These are phyloP conservation scores for Prunus yedoensis DNA, from an alignment of 331 rosid genomes.

Conservation along the genomic window DNA sequence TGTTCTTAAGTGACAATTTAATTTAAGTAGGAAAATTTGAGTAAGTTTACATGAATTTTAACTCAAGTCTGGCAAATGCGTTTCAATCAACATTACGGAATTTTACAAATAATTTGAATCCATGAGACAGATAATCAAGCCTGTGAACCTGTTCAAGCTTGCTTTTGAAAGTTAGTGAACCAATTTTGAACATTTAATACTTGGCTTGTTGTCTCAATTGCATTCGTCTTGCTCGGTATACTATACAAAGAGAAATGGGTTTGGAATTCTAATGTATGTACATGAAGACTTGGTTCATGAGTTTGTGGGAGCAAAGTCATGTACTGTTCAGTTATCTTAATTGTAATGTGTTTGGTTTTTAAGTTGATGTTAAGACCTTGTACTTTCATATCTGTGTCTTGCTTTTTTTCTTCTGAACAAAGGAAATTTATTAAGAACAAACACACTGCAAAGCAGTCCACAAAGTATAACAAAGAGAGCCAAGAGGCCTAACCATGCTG, in stretches of 20 bases:
- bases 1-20: background rate
- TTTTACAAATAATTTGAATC: background rate
- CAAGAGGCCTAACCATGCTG: background rate
- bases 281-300: slow-evolving; percentile 2
- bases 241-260: background rate
- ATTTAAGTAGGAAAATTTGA: background rate
- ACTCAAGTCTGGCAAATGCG: background rate
- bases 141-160: background rate
- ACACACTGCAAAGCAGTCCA: background rate
- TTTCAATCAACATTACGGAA: background rate
- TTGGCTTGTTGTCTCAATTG: background rate
- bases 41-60: background rate
- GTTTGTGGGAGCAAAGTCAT: background rate
- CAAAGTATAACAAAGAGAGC: background rate
- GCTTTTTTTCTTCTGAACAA: background rate
- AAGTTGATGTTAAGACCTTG: background rate
- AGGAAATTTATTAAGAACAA: background rate
- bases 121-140: background rate
- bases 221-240: background rate
- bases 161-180: background rate
- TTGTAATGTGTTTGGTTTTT: background rate
- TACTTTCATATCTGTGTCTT: background rate
- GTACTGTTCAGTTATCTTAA: background rate
- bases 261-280: background rate
- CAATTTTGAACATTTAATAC: background rate